Base-by-base conservation (phyloP, 805 yeast species). In the Yamadazyma endophytica region DNA sequence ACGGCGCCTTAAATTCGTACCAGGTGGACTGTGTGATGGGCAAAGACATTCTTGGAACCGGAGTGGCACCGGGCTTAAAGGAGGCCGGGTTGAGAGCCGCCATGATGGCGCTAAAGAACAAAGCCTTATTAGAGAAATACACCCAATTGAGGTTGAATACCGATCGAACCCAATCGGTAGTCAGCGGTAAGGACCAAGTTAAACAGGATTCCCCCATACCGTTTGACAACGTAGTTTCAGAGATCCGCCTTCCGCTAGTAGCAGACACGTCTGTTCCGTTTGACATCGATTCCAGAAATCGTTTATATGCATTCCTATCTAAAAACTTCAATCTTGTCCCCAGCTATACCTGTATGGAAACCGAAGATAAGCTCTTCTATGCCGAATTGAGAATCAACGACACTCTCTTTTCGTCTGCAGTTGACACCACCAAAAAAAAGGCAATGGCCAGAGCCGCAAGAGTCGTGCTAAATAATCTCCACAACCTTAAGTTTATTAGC, bases 11-110 rank as follows among this genome's bases (percentile, higher is more conserved):
- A 20, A 58, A 68, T 63, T 75, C 76, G 13, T 82, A 72, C 40
- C 57, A 68, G 2, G 92, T 89, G 5, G 72, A 76, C 24, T 82
- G 95, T 44, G 49, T 62, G 24, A 75, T 87, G 52, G 77, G 71
- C 2, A 75, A 70, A 33, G 87, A 79, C 13, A 62, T 75, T 3
- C 47, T 90, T 15, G 96, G 95, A 0, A 57, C 54, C 3, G 97
- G 96, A 4, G 61, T 56, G 5, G 97, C 85, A 2, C 66, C 72
- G 15, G 80, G 75, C 39, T 62, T 68, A 3, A 84, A 82, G 52
- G 80, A 77, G 17, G 97, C 97, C 0, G 92, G 96, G 0, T 55
- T 75, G 14, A 64, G 81, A 33, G 96, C 97, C 0, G 98, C 98
- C 0, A 81, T 80, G 79, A 63, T 67, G 31, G 96, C 90, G 0